phyloP scores from a whole-genome alignment of 2,329 filamentous ascomycete species.

The Epichloe baconii region DNA sequence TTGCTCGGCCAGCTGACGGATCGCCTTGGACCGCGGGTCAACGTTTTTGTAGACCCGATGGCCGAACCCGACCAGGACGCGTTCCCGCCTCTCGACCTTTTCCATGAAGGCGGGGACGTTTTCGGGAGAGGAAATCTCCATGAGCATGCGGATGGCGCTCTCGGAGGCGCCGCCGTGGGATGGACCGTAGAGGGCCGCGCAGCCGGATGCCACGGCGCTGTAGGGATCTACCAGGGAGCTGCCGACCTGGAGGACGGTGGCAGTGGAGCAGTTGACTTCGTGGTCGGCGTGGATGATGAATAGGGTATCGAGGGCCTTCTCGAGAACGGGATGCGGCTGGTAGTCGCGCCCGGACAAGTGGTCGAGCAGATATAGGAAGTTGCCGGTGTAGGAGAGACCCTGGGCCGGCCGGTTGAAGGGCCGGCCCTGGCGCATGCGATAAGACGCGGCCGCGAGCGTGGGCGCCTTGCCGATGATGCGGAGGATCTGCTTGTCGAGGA shows the following conservation, averaged over 20 bases:
- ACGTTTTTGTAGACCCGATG: slow-evolving; percentile 42
- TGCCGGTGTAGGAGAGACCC: slow-evolving; percentile 38
- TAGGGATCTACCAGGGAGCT: slow-evolving; percentile 43
- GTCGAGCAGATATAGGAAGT: slow-evolving; percentile 42
- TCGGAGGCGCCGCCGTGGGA: slow-evolving; percentile 48
- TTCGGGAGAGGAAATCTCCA: slow-evolving; percentile 35
- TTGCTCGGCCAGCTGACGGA: slow-evolving; percentile 34
- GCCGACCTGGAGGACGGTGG: slow-evolving; percentile 42
- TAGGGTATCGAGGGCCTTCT: slow-evolving; percentile 36
- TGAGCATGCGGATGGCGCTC: slow-evolving; percentile 40
- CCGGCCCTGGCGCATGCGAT: slow-evolving; percentile 38
- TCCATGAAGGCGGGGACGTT: slow-evolving; percentile 37
- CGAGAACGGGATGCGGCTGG: slow-evolving; percentile 34
- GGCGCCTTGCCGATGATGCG: slow-evolving; percentile 38
- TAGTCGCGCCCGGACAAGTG: slow-evolving; percentile 34
- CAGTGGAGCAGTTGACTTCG: slow-evolving; percentile 44
- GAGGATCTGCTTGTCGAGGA: slow-evolving; percentile 39
- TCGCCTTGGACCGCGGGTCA: slow-evolving; percentile 37
- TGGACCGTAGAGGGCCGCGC: slow-evolving; percentile 41
- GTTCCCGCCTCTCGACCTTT: slow-evolving; percentile 35
- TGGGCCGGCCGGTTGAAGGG: slow-evolving; percentile 35
- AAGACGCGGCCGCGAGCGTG: slow-evolving; percentile 35
- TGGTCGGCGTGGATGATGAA: slow-evolving; percentile 46
- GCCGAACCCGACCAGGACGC: slow-evolving; percentile 41
- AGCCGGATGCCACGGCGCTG: slow-evolving; percentile 37